Conservation (phyloP, 371 early-diverging fungal species). For the Mortierella sp. region DNA sequence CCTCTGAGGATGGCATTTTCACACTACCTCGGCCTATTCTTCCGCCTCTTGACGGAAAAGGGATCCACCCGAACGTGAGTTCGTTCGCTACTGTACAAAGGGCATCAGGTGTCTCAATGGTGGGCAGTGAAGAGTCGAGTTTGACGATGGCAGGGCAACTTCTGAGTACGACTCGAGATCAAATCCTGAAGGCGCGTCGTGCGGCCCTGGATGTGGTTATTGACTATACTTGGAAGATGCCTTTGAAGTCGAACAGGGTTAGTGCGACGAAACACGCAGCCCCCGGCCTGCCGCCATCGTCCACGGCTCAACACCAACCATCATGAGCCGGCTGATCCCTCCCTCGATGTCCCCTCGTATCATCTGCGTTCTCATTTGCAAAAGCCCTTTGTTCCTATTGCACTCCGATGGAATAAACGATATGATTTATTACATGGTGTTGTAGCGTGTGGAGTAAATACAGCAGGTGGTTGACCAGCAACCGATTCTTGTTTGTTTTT, state of each 20-base stretch:
- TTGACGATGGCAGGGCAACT: constrained; percentile 15
- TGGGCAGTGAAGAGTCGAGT: constrained; percentile 5
- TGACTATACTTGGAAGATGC: constrained; percentile 25
- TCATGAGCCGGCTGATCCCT: too few species aligned
- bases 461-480: background rate
- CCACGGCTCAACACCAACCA: background rate
- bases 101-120: background rate
- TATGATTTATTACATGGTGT: background rate
- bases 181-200: constrained; percentile 28
- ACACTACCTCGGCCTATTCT: constrained; percentile 31
- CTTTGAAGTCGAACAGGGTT: constrained; percentile 12
- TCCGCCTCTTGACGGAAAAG: constrained; percentile 10
- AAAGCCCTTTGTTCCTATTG: too few species aligned
- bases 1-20: constrained; percentile 12
- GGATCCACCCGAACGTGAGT: background rate
- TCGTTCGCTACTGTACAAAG: background rate
- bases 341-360: too few species aligned
- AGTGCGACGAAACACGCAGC: background rate
- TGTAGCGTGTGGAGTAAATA: background rate
- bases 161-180: constrained; percentile 18
- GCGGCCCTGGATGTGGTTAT: constrained; percentile 29
- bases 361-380: too few species aligned
- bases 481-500: background rate
- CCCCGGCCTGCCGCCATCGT: background rate
- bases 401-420: background rate